Base-by-base conservation (phyloP, 2,329 filamentous ascomycete species). In the Trichoderma brevicompactum region DNA sequence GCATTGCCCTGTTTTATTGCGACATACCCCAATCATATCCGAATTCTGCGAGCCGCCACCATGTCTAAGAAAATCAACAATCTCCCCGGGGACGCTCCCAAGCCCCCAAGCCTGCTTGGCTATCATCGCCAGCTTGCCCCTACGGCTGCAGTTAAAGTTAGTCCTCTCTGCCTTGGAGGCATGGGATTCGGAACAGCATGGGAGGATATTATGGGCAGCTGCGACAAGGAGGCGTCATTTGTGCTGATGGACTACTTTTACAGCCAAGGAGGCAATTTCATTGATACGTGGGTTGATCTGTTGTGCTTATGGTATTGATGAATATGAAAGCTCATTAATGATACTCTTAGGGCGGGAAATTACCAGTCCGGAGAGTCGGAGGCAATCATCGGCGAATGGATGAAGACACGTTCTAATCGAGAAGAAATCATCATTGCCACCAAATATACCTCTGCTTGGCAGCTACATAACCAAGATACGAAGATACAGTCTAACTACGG, bases 191-290 rank as follows among this genome's bases (percentile, higher is more conserved):
- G 71, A 5, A 67, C 66, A 10, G 63, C 68, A 4, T 72, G 70
- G 70, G 43, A 88, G 67, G 79, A 79, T 88, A 81, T 74, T 81
- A 78, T 63, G 77, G 78, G 12, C 75, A 40, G n/a, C 13, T 65
- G 63, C n/a, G 44, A 60, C 17, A 65, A 65, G 17, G 56, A 65
- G 13, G 19, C 55, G 10, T 49, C 55, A 8, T 65, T 65, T 61
- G 44, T n/a, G n/a, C 23, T 65, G 32, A 36, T 65, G 55, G 63
- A 65, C 12, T 65, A 65, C 19, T 65, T 65, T 52, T 60, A 65
- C 17, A 61, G 40, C 8, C 64, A 80, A 0, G 86, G 85, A 2
- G 86, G 86, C 3, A 88, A 88, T 74, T 87, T 88, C 73, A 85
- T 89, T 70, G 86, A 89, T 71, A 88, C 84, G 0, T 65, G 38